Percentiles rank a stretch among this genome's conserved stretches.
Evolutionary conservation across 139 green algal species (phyloP).

Genomic region (Picochlorum sp.): DNA sequence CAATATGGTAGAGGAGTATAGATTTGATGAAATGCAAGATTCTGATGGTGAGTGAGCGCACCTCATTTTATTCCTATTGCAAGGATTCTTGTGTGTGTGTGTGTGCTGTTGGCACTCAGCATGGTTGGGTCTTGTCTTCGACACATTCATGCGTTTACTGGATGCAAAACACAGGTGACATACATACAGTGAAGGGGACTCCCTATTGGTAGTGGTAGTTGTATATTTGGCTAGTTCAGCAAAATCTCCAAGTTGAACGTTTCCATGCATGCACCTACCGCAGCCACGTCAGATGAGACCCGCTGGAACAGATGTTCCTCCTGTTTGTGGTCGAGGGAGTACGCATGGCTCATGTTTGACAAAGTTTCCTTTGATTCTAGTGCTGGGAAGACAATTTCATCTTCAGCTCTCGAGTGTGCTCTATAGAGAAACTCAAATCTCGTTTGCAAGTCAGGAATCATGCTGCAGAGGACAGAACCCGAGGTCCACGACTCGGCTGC

Average conservation of each 20-base stretch:
- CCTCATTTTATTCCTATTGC: not conserved
- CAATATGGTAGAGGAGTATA: constrained; percentile 31
- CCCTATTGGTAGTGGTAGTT: too few relatives aligned
- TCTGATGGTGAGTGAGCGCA: not conserved
- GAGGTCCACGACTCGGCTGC: constrained; percentile 1
- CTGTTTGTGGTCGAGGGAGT: constrained; percentile 93
- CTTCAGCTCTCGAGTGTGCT: constrained; percentile 69
- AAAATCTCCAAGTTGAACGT: constrained; percentile 16
- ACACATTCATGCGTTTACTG: too few relatives aligned
- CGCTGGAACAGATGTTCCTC: constrained; percentile 82
- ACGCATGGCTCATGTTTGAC: constrained; percentile 88
- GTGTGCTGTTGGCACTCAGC: too few relatives aligned
- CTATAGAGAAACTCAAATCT: constrained; percentile 75
- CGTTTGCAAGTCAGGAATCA: constrained; percentile 55
- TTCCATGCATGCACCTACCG: not conserved
- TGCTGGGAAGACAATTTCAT: constrained; percentile 96
- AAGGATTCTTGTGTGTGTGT: not conserved
- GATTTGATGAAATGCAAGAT: constrained; percentile 16
- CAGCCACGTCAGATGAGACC: constrained; percentile 29
- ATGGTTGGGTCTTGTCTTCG: too few relatives aligned
- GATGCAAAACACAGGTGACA: too few relatives aligned
- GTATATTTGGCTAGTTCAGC: not conserved
- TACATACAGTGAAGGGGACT: too few relatives aligned
- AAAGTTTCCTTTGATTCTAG: constrained; percentile 90
- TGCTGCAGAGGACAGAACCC: not conserved